A percentile compares a stretch with the other conserved stretches of the same genome.
Evolutionary conservation across 352 stramenopile genomes (phyloP).

Genomic region (Phytophthora fragariaefolia): DNA sequence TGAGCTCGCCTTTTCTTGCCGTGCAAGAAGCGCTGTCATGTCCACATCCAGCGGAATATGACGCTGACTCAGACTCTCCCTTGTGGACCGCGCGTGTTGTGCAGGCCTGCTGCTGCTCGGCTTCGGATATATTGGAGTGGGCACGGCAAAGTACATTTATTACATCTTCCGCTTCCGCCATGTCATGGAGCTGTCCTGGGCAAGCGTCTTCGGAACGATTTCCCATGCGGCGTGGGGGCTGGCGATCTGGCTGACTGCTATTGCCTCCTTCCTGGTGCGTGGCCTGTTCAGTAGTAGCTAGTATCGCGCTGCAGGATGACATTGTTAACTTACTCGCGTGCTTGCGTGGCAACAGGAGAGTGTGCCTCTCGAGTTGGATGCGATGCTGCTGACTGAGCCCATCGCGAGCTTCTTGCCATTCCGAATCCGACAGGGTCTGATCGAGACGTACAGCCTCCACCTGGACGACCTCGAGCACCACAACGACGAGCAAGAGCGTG

Average conservation of each 20-base stretch:
- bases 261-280: slow-evolving; percentile 84
- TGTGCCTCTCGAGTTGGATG: slow-evolving; percentile 85
- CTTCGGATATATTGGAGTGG: slow-evolving; percentile 90
- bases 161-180: slow-evolving; percentile 90
- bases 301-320: no score
- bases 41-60: no score
- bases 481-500: slow-evolving; percentile 81
- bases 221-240: slow-evolving; percentile 83
- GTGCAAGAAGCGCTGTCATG: not conserved
- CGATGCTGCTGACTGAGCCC: slow-evolving; percentile 84
- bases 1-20: slow-evolving; percentile 14
- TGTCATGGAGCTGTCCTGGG: slow-evolving; percentile 88
- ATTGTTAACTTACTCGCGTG: slow-evolving; percentile 15
- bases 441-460: slow-evolving; percentile 90
- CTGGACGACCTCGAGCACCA: slow-evolving; percentile 88
- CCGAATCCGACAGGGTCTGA: slow-evolving; percentile 86
- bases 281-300: not conserved
- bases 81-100: slow-evolving; percentile 2
- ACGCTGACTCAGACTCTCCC: no score
- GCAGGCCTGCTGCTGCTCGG: slow-evolving; percentile 76
- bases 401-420: slow-evolving; percentile 84
- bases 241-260: slow-evolving; percentile 86
- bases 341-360: slow-evolving; percentile 80
- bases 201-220: slow-evolving; percentile 83
- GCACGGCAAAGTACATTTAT: slow-evolving; percentile 91